A percentile compares a stretch with the other conserved stretches of the same genome.
These are phyloP conservation scores for Cladosporium sp. DNA, from an alignment of 2,329 filamentous ascomycete genomes.

Conservation along the genomic window DNA sequence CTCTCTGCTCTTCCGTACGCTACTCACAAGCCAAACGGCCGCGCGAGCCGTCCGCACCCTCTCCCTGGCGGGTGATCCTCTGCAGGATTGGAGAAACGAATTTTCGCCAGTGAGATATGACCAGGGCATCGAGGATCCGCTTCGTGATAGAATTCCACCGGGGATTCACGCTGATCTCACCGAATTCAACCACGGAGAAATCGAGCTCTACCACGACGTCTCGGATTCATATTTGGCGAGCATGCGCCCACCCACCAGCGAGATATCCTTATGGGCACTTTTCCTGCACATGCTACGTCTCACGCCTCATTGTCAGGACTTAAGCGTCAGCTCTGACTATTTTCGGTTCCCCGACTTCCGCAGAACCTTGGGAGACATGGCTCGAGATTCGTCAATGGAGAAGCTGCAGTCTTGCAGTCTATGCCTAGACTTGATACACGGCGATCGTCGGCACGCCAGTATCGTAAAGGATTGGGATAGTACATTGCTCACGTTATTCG, in stretches of 20 bases:
- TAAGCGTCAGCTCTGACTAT: conserved; percentile 4
- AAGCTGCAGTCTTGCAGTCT: conserved; percentile 9
- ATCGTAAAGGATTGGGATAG: background rate
- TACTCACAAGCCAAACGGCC: conserved; percentile 3
- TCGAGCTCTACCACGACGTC: background rate
- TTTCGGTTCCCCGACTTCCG: conserved; percentile 2
- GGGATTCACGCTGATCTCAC: background rate
- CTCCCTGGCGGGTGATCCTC: conserved; percentile 1
- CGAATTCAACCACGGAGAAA: background rate
- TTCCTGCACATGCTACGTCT: background rate
- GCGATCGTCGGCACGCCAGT: background rate
- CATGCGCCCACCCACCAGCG: background rate
- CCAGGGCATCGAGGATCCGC: background rate
- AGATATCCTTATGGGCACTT: background rate
- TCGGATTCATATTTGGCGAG: background rate
- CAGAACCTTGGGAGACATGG: background rate
- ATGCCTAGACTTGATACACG: conserved; percentile 3
- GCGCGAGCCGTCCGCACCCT: background rate
- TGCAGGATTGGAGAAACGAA: background rate
- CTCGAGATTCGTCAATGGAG: background rate
- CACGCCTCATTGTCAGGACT: background rate
- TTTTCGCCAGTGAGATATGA: too few species aligned
- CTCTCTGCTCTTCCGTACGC: conserved; percentile 2
- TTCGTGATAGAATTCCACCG: background rate
- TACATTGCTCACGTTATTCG: background rate